Evolutionary conservation across 768 basidiomycete genomes (phyloP), one percentile per base, ranked within the genome.

Genomic region (Gyrodon lividus): DNA sequence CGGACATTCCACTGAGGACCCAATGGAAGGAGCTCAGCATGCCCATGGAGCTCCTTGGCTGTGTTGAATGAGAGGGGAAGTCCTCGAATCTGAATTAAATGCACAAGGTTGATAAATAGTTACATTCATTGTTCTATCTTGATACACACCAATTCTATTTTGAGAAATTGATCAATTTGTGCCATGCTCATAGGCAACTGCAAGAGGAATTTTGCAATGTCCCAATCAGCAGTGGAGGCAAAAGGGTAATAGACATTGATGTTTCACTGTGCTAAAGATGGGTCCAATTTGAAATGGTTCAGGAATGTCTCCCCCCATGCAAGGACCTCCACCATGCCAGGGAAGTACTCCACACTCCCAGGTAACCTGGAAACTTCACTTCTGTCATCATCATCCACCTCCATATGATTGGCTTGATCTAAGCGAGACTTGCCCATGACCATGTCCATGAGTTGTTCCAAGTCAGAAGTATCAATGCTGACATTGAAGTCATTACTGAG

Each of bases 231-330:
- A 10, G 54, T 47, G 19, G 60, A 58, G 6, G 58, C 48, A 48
- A 73, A 74, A 23, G 70, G 72, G 46, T 72, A 71, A 48, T 64
- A 73, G 8, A 20, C n/a, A 9, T 52, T 52, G 40, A 24, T 24
- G 22, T 9, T 3, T 19, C 26, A 10, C 4, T 17, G 5, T 17
- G 33, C 40, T 19, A 14, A n/a, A 17, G 46, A 37, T 33, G 23
- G 17, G 40, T 52, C 39, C 40, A 41, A 14, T 3, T 26, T 3
- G 26, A 47, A 52, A 9, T 8, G 16, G 2, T 4, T 19, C 6
- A 47, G 51, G 19, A 46, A 46, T 13, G 23, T 46, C 7, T 46
- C 24, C 0, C 45, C 45, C 10, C 5, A 1, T 16, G 30, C 24
- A n/a, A 42, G 42, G 33, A 16, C 24, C 3, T 19, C 24, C 12